Evolutionary conservation across 148 eudicot species (phyloP), one percentile per base, ranked within the genome.

Genomic region (Fallopia convolvulus): DNA sequence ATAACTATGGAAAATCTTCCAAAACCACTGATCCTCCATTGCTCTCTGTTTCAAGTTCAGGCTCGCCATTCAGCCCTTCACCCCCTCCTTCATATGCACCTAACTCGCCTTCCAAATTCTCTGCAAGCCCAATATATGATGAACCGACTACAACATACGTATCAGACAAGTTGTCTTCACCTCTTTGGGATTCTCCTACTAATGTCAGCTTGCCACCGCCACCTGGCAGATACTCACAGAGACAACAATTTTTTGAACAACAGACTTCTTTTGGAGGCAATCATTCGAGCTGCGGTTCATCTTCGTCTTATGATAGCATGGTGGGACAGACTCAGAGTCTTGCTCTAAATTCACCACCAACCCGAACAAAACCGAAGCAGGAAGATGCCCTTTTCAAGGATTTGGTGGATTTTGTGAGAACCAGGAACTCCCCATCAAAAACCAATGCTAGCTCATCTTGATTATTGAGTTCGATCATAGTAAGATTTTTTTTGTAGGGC

Each of bases 331-430:
- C 98, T 33, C 83, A 81, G 72, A 85, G 77, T 74, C 91, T 93
- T 26, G 88, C 94, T 20, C 82, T 91, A 36, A 87, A 86, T 11
- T 81, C 92, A 1, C 80, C 90, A 13, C 83, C 82, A 49, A 44
- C 2, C 47, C 84, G 87, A 70, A 75, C 84, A 33, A 89, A 86
- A 68, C 46, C 72, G 60, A 89, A 87, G 77, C 78, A 81, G 2
- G 97, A 93, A 81, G 94, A 90, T 83, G 91, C 87, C 9, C 82
- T 92, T 15, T 90, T 93, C 66, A 89, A 88, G 83, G 97, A 92
- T 86, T 83, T 92, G 77, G 85, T 93, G 75, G 95, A 93, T 85
- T 93, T 93, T 75, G 97, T 95, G 1, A 93, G 78, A 80, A 82
- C 93, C 80, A 93, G 86, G 82, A 84, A 93, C 40, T 84, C 90